Evolutionary conservation across 139 green algal species (phyloP).

Genomic region (Ettlia oleoabundans): DNA sequence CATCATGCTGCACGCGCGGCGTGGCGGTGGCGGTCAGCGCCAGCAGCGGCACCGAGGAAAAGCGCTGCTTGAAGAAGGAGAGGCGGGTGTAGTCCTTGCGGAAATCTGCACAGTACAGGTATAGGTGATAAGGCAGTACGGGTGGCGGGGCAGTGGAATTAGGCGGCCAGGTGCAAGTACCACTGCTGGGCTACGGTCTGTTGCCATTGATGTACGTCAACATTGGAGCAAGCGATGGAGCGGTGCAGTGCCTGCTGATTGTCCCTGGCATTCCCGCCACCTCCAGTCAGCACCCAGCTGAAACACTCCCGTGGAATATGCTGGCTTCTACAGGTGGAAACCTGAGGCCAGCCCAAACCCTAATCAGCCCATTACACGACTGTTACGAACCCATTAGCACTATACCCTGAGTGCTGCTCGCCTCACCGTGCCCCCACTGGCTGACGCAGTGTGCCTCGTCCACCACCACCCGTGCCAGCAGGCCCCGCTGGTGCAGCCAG

Average conservation of each 20-base stretch:
- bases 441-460: constrained; percentile 98
- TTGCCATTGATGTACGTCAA: no score
- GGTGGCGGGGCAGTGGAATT: background rate
- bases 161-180: background rate
- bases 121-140: background rate
- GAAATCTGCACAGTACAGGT: constrained; percentile 84
- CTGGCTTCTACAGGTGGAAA: no score
- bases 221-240: no score
- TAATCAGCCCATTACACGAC: background rate
- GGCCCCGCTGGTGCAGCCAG: constrained; percentile 52
- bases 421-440: constrained; percentile 86
- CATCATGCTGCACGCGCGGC: constrained; percentile 77
- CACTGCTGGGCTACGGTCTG: no score
- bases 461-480: constrained; percentile 79
- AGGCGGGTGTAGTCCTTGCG: constrained; percentile 86
- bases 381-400: no score
- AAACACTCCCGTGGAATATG: no score
- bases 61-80: constrained; percentile 77
- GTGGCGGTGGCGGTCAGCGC: constrained; percentile 91
- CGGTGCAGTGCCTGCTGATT: no score
- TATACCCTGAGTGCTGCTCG: no score
- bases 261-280: no score
- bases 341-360: no score
- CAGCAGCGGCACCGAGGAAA: constrained; percentile 78
- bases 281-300: no score